A percentile compares a stretch with the other conserved stretches of the same genome.
Conservation (phyloP, 2,329 filamentous ascomycete species). For the Alternaria sp. region DNA sequence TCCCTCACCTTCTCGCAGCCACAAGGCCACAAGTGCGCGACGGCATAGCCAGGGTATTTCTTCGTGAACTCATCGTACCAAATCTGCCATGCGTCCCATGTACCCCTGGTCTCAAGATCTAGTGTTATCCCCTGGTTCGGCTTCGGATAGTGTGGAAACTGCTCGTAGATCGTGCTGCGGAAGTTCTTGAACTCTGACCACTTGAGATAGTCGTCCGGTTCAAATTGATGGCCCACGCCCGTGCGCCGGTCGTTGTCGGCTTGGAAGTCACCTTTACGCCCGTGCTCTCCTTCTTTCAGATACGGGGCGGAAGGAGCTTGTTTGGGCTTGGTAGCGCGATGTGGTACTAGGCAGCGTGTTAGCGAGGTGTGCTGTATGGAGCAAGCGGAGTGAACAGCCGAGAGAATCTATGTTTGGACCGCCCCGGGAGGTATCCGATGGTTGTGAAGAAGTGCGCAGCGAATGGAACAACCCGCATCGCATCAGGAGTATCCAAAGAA, state of each 20-base stretch:
- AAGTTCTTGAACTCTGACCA: slow-evolving; percentile 3
- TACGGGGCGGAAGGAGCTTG: slow-evolving; percentile 7
- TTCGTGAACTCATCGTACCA: slow-evolving; percentile 20
- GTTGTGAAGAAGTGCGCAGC: background rate
- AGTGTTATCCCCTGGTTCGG: background rate
- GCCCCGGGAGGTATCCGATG: background rate
- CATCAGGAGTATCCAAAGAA: background rate
- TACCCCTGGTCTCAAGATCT: background rate
- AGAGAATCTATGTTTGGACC: background rate
- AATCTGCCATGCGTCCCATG: slow-evolving; percentile 7
- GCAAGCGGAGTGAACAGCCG: background rate
- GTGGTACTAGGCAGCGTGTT: background rate
- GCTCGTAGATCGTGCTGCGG: background rate
- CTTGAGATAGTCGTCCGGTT: slow-evolving; percentile 15
- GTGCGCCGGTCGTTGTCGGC: slow-evolving; percentile 23
- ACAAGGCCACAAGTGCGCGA: slow-evolving; percentile 31
- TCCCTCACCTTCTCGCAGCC: slow-evolving; percentile 26
- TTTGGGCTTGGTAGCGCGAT: background rate
- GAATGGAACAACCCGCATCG: background rate
- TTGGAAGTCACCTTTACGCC: slow-evolving; percentile 23
- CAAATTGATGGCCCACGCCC: slow-evolving; percentile 26
- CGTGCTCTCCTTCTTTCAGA: slow-evolving; percentile 31
- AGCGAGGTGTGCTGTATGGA: background rate
- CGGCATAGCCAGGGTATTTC: slow-evolving; percentile 26
- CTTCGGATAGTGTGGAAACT: background rate